Evolutionary conservation across 1,284 basidiomycete genomes (phyloP).

Genomic region (Irpex lacteus): DNA sequence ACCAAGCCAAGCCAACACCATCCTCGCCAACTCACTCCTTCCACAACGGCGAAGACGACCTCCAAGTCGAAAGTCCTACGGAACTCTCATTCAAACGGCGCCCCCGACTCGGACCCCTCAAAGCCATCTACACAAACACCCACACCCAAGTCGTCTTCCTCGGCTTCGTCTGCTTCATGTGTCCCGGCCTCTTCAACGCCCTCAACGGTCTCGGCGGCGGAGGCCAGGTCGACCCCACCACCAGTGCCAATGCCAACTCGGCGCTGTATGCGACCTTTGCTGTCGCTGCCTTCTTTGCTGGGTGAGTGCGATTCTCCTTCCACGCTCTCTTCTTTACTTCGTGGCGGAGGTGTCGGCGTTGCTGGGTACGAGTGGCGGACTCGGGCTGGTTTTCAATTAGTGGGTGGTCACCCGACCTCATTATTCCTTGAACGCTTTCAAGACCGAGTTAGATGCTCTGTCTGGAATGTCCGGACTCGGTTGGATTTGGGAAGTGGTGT

Average conservation of each 20-base stretch:
- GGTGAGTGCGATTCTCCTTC: slow-evolving; percentile 42
- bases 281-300: slow-evolving; percentile 58
- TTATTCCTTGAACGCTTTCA: too few species aligned
- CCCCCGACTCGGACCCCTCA: slow-evolving; percentile 30
- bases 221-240: slow-evolving; percentile 59
- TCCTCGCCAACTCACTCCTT: neutral
- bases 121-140: slow-evolving; percentile 37
- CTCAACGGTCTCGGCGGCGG: slow-evolving; percentile 67
- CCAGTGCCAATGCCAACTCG: slow-evolving; percentile 62
- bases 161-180: slow-evolving; percentile 68
- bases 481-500: too few species aligned
- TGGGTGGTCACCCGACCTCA: too few species aligned
- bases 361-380: neutral
- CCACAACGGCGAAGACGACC: neutral
- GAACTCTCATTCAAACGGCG: slow-evolving; percentile 18
- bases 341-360: neutral
- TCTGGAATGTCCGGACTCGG: too few species aligned
- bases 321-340: neutral
- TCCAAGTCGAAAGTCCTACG: neutral
- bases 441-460: too few species aligned
- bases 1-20: neutral
- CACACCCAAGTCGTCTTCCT: slow-evolving; percentile 50
- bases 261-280: slow-evolving; percentile 73
- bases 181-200: slow-evolving; percentile 51
- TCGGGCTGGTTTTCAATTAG: too few species aligned